Evolutionary conservation across 1,139 yeast genomes (phyloP), one percentile per base, ranked within the genome.

Genomic region (Protomyces inundatus): DNA sequence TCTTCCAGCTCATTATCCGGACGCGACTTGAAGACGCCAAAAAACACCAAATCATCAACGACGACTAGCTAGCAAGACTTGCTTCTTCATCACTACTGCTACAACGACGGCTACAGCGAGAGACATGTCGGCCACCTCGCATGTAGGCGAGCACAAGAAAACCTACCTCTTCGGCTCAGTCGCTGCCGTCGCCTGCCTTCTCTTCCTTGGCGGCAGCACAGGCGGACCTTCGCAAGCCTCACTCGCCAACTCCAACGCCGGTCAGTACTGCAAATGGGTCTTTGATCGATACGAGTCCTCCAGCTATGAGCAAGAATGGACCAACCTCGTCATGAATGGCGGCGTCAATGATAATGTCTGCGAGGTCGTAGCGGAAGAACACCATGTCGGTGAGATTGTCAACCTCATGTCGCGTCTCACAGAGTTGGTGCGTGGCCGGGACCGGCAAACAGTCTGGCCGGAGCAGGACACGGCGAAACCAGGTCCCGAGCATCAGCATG

Each of bases 221-320:
- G 42, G 42, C 42, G 42, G 42, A 5, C 14, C 14, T 14, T 39
- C 42, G 14, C 42, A 39, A 39, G 42, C 42, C 12, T 39, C 42
- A n/a, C 14, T 39, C 14, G 42, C 42, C n/a, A 39, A 39, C 14
- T 39, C 42, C 12, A 39, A 34, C 14, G 45, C 9, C 14, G 33
- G 32, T n/a, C 48, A 35, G 14, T 57, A 42, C 51, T 57, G 61
- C 51, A 57, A 51, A 33, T 57, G 61, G 61, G 23, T 36, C 6
- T 57, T 57, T 50, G 51, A 54, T 32, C 55, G 16, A 3, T 57
- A 57, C 51, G 55, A 57, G 36, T 30, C 61, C 16, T 48, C 55
- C 16, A n/a, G 34, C 9, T 51, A 51, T 50, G 61, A 57, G 33
- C 14, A 7, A 5, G 53, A 57, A n/a, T 57, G 61, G 61, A 37